Base-by-base conservation (phyloP, 139 green algal genomes). In the Volvox africanus region DNA sequence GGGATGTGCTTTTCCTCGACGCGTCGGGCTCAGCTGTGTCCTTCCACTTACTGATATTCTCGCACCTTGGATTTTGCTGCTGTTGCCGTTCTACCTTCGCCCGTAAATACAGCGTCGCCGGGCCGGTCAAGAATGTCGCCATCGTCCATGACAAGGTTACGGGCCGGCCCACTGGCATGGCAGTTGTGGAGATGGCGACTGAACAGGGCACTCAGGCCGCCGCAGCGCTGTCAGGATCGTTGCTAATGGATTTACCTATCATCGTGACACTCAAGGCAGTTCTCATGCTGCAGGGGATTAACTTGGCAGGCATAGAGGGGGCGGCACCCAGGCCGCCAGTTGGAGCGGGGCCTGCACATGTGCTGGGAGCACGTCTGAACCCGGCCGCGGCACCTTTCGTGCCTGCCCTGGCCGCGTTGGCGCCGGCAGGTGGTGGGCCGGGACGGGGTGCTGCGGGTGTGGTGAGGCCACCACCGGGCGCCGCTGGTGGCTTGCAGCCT, bases 131-230 rank as follows among this genome's bases (percentile, higher is more conserved):
- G 55, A 55, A 24, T n/a, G 86, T 85, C 12, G 28, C 2, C 6
- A 20, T 90, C 11, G 3, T 85, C 21, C 55, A 35, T 24, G 55
- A 84, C 75, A 3, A 13, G 17, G 20, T 88, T 19, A 37, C n/a
- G 24, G 55, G 86, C 1, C 69, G 30, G 20, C 71, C 86, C 50
- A 77, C 37, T 2, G 69, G 85, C 26, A 30, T 73, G 85, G 85
- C 85, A 36, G 85, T 89, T n/a, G 85, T 89, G 85, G 85, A 89
- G 85, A 89, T 89, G 85, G 85, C 37, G 26, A 73, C 32, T 20
- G 85, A 89, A 35, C 61, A 30, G 35, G 85, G 69, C 18, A 82
- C 85, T 26, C 69, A 89, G 69, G 69, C 85, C 16, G 85, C 85
- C 20, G 85, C 69, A 30, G 69, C 44, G 44, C 85, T 89, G 36